Base-by-base conservation (phyloP, 2,329 filamentous ascomycete genomes). In the Aspergillus viridinutans region DNA sequence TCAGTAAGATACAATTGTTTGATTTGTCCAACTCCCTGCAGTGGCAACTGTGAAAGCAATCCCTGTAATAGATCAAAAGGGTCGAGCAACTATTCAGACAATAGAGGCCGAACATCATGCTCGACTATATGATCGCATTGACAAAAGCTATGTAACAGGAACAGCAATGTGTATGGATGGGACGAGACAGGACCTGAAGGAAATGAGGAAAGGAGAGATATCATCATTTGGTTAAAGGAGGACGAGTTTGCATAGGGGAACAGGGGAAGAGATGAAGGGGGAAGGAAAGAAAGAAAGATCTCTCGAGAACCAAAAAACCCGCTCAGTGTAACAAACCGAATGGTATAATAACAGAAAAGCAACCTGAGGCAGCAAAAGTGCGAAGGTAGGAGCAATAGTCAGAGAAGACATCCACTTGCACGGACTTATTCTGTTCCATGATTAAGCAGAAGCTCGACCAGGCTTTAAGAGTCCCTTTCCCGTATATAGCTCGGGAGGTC, bases 311-410 rank as follows among this genome's bases (percentile, higher is more conserved):
- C 43, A 14, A 47, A 45, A 47, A 26, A 12, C 43, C 43, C 61
- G 61, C 57, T 61, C 58, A 56, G 45, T 56, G 50, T 26, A 55
- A 56, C 54, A 59, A 55, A 56, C 53, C 29, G 56, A 58, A 61
- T 57, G 54, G 54, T 57, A 61, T 51, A 53, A 55, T 49, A 40
- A 50, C 47, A 57, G 56, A 53, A 21, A 35, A 20, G 25, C 6
- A 26, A 25, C 12, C 10, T 17, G 52, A 56, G 50, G 55, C 55
- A 45, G 40, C 6, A 55, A 52, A 29, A 20, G 45, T 26, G 47
- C 47, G 50, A 50, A 53, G 50, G 23, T 32, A 52, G 20, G n/a
- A 14, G 7, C 25, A 38, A 38, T 2, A 14, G 20, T n/a, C 35
- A 25, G 50, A 53, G 35, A 51, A 52, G 21, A 6, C 20, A 14